A percentile compares a stretch with the other conserved stretches of the same genome.
Evolutionary conservation across 2,329 filamentous ascomycete genomes (phyloP).

Genomic region (Cladophialophora psammophila): DNA sequence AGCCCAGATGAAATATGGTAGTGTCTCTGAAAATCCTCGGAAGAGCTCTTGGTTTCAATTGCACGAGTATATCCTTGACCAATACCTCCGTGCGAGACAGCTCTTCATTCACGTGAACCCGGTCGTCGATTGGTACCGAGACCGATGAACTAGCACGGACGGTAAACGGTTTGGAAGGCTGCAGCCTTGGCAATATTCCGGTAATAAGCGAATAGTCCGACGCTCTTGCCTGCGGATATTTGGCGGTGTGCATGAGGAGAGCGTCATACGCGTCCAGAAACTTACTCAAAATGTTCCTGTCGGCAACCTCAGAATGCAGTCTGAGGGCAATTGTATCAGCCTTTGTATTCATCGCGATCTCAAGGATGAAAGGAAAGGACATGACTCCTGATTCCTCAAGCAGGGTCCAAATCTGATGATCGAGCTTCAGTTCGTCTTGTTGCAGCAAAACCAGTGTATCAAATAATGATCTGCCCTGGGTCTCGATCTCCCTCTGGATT

Average conservation of each 20-base stretch:
- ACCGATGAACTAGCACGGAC: neutral
- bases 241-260: conserved; percentile 45
- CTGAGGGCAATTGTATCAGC: conserved; percentile 64
- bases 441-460: conserved; percentile 84
- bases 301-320: conserved; percentile 66
- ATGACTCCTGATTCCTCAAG: conserved; percentile 63
- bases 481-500: conserved; percentile 65
- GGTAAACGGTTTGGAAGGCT: neutral
- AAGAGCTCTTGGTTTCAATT: conserved; percentile 23
- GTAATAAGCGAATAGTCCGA: conserved; percentile 24
- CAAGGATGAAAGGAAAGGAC: conserved; percentile 76
- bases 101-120: neutral
- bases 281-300: conserved; percentile 21
- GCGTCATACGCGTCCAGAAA: conserved; percentile 43
- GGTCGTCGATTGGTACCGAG: neutral
- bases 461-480: conserved; percentile 68
- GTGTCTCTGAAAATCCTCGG: conserved; percentile 51
- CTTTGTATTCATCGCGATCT: conserved; percentile 67
- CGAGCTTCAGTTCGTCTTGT: conserved; percentile 58
- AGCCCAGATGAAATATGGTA: conserved; percentile 84
- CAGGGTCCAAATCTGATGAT: conserved; percentile 60
- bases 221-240: conserved; percentile 33
- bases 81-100: conserved; percentile 15
- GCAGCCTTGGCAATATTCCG: conserved; percentile 17
- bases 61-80: conserved; percentile 25